These are phyloP conservation scores for Candida broadrunensis DNA, from an alignment of 805 yeast genomes.

Conservation along the genomic window DNA sequence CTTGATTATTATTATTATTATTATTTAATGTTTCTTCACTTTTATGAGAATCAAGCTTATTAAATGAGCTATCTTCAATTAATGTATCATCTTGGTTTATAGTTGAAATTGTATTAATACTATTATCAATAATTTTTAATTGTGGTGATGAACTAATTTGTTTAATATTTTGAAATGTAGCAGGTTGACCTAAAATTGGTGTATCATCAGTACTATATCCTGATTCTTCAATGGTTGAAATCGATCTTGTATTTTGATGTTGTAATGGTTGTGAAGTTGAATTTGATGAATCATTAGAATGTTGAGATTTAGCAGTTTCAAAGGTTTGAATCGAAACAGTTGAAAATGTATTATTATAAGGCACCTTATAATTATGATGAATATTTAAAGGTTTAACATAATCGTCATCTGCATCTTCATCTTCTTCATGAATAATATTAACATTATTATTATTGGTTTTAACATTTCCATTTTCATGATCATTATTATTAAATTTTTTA, in stretches of 20 bases:
- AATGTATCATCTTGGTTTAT: slow-evolving; percentile 24
- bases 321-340: slow-evolving; percentile 21
- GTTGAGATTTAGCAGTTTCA: slow-evolving; percentile 22
- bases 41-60: not conserved
- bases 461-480: not conserved
- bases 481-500: not conserved
- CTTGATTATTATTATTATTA: not conserved
- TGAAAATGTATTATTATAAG: slow-evolving; percentile 1
- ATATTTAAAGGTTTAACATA: not conserved
- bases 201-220: slow-evolving; percentile 18
- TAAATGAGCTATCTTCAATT: slow-evolving; percentile 13
- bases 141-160: slow-evolving; percentile 10
- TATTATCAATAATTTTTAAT: slow-evolving; percentile 5
- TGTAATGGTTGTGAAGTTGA: slow-evolving; percentile 1
- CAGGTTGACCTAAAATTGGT: slow-evolving; percentile 21
- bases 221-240: slow-evolving; percentile 19
- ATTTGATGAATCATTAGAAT: slow-evolving; percentile 2
- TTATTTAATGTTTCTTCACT: not conserved
- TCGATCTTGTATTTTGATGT: slow-evolving; percentile 8
- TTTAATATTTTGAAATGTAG: slow-evolving; percentile 20
- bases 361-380: not conserved
- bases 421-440: slow-evolving; percentile 1
- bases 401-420: slow-evolving; percentile 15
- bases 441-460: not conserved
- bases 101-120: not conserved